A percentile compares a stretch with the other conserved stretches of the same genome.
Evolutionary conservation across 75 land plant genomes (phyloP).

Genomic region (Larix kaempferi): DNA sequence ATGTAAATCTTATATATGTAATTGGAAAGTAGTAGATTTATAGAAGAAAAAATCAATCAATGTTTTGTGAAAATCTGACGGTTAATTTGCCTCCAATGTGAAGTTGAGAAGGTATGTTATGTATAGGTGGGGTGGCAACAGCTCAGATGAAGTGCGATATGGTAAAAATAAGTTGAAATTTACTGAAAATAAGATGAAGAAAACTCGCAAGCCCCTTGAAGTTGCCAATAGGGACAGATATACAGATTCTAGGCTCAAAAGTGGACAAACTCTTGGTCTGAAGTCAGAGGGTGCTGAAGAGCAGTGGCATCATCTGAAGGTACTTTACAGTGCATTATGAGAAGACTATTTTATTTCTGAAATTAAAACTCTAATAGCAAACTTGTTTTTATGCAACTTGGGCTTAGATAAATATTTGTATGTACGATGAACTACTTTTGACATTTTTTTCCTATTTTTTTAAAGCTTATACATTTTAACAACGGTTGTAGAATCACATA

Average conservation of each 20-base stretch:
- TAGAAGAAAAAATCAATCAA: neutral
- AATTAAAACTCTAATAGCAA: neutral
- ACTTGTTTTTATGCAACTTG: too few species aligned
- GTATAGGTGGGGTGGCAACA: conserved; percentile 48
- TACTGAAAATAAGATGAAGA: neutral
- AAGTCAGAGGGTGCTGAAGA: neutral
- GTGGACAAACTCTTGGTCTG: neutral
- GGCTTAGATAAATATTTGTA: too few species aligned
- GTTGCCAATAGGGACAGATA: neutral
- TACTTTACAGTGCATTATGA: neutral
- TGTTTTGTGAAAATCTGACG: neutral
- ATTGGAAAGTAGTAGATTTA: neutral
- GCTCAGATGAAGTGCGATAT: conserved; percentile 6
- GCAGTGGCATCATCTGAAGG: conserved; percentile 4
- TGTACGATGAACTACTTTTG: too few species aligned
- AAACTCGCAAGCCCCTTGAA: neutral
- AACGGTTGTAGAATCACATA: neutral
- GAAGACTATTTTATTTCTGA: neutral
- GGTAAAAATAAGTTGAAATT: neutral
- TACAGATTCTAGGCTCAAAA: neutral
- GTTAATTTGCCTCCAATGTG: conserved; percentile 2
- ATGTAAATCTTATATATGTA: neutral
- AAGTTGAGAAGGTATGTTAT: conserved; percentile 71
- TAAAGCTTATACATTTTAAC: neutral
- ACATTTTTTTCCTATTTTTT: too few species aligned